These are phyloP conservation scores for Chamaecrista fasciculata DNA, from an alignment of 306 rosid species.

Conservation along the genomic window DNA sequence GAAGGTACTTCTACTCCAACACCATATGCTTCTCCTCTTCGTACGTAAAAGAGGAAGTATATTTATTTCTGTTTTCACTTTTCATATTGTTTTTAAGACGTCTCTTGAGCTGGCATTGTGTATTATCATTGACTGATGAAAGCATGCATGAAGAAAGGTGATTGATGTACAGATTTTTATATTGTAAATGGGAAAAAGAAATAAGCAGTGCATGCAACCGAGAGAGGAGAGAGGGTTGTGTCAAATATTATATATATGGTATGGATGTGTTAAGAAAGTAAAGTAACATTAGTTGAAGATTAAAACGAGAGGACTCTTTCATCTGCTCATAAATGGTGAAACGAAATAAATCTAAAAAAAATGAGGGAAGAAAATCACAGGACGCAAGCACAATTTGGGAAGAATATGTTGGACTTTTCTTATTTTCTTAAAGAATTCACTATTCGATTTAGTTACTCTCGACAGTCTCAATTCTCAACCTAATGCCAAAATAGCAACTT, in stretches of 20 bases:
- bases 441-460: too few relatives aligned
- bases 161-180: constrained; percentile 40
- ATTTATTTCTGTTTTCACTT: not conserved
- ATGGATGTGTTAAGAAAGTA: too few relatives aligned
- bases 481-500: too few relatives aligned
- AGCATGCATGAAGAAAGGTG: not conserved
- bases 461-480: too few relatives aligned
- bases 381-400: too few relatives aligned
- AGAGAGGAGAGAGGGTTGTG: not conserved
- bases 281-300: not conserved
- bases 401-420: too few relatives aligned
- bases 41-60: constrained; percentile 22
- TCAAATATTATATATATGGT: too few relatives aligned
- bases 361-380: too few relatives aligned
- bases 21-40: constrained; percentile 47
- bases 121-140: constrained; percentile 25
- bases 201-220: not conserved
- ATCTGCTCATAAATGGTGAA: not conserved
- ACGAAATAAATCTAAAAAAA: too few relatives aligned
- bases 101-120: constrained; percentile 14
- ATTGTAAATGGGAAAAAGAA: not conserved
- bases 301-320: not conserved
- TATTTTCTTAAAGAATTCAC: too few relatives aligned
- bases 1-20: constrained; percentile 33
- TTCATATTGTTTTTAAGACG: constrained; percentile 24